phyloP scores from a whole-genome alignment of 306 rosid species.

The Trifolium dubium region DNA sequence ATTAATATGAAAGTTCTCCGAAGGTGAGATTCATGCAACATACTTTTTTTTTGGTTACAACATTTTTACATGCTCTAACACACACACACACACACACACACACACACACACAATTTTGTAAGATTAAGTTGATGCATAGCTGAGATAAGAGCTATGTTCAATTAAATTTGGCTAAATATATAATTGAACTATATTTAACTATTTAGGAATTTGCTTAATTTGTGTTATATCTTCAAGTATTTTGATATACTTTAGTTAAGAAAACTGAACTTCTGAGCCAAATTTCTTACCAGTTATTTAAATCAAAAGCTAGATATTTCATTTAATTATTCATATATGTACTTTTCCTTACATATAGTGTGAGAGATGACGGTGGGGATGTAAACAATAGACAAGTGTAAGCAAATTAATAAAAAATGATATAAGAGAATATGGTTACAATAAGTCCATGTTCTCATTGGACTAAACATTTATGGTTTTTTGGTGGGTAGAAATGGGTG shows the following conservation, averaged over 20 bases:
- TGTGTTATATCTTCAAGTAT: no score
- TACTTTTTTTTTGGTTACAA: no score
- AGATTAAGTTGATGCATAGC: no score
- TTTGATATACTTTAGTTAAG: background rate
- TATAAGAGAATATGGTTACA: slow-evolving; percentile 26
- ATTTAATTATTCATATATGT: background rate
- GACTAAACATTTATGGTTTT: slow-evolving; percentile 42
- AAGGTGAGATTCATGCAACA: background rate
- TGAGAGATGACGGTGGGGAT: slow-evolving; percentile 35
- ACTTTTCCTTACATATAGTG: background rate
- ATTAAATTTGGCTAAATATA: no score
- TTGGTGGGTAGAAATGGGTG: slow-evolving; percentile 90
- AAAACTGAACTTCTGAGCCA: background rate
- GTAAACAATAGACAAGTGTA: slow-evolving; percentile 24
- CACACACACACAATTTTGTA: no score
- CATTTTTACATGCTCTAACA: no score
- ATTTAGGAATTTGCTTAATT: no score
- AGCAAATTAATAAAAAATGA: slow-evolving; percentile 10
- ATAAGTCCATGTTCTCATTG: slow-evolving; percentile 56
- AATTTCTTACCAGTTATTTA: background rate
- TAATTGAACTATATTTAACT: no score
- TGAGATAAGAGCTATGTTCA: no score
- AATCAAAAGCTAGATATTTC: background rate
- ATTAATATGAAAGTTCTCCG: background rate
- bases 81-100: no score